These are phyloP conservation scores for Fusarium nygamai DNA, from an alignment of 2,329 filamentous ascomycete genomes.

Conservation along the genomic window DNA sequence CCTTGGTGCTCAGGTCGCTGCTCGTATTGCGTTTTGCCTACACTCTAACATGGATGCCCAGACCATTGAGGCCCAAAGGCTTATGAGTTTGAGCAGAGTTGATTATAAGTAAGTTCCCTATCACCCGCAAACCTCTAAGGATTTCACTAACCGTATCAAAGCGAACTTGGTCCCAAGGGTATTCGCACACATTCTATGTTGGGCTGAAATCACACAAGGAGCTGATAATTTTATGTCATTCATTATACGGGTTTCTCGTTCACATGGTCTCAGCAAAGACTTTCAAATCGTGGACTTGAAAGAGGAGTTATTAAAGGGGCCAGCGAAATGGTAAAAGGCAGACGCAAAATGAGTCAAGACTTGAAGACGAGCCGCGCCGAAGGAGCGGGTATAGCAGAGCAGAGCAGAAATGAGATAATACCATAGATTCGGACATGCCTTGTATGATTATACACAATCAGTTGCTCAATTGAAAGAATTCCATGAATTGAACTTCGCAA, in stretches of 20 bases:
- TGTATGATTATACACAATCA: slow-evolving; percentile 28
- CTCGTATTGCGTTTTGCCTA: slow-evolving; percentile 67
- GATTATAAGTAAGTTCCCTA: slow-evolving; percentile 72
- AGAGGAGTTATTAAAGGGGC: slow-evolving; percentile 33
- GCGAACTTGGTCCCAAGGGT: slow-evolving; percentile 64
- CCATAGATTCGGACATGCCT: slow-evolving; percentile 31
- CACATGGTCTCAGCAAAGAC: background rate
- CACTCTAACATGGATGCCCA: slow-evolving; percentile 65
- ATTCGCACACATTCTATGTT: slow-evolving; percentile 65
- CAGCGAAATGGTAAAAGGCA: slow-evolving; percentile 36
- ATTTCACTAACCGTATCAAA: slow-evolving; percentile 42
- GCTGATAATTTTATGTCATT: slow-evolving; percentile 25
- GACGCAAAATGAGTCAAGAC: slow-evolving; percentile 16
- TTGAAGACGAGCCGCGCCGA: background rate
- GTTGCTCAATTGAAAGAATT: background rate
- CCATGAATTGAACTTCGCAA: background rate
- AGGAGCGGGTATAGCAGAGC: background rate
- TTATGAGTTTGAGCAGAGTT: slow-evolving; percentile 66
- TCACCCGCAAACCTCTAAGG: no score
- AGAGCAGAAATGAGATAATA: slow-evolving; percentile 33
- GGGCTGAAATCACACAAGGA: slow-evolving; percentile 44
- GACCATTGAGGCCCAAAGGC: slow-evolving; percentile 61
- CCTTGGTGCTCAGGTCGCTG: slow-evolving; percentile 86
- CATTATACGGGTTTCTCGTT: slow-evolving; percentile 20
- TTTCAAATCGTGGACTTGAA: slow-evolving; percentile 24